phyloP scores from a whole-genome alignment of 345 rosid genomes.

The Eucalyptus coolabah region DNA sequence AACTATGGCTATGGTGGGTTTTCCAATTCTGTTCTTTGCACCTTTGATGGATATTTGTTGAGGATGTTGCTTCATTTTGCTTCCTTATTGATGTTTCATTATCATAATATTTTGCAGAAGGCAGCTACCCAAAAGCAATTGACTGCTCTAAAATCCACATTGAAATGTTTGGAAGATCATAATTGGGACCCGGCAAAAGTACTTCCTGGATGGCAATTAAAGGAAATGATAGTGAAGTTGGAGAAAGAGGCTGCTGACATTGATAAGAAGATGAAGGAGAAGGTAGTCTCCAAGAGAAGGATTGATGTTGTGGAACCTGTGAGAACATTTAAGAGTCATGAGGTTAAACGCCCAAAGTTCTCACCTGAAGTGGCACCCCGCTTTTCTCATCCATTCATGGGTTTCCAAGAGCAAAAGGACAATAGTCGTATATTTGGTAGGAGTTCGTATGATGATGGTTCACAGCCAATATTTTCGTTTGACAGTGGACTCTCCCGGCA shows the following conservation, averaged over 20 bases:
- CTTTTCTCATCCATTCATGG: slow-evolving; percentile 13
- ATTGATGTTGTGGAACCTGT: slow-evolving; percentile 14
- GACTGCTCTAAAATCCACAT: slow-evolving; percentile 28
- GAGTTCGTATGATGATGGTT: slow-evolving; percentile 4
- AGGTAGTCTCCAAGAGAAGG: slow-evolving; percentile 24
- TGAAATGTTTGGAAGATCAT: slow-evolving; percentile 42
- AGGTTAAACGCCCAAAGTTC: slow-evolving; percentile 31
- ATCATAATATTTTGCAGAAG: slow-evolving; percentile 25
- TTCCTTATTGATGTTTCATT: not conserved
- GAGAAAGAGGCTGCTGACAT: slow-evolving; percentile 41
- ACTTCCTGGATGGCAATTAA: slow-evolving; percentile 41
- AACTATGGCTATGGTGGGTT: slow-evolving; percentile 16
- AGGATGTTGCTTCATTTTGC: not conserved
- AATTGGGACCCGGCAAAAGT: slow-evolving; percentile 32
- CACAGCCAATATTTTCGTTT: not conserved
- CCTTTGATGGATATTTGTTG: not conserved
- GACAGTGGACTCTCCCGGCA: slow-evolving; percentile 29
- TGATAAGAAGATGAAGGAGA: slow-evolving; percentile 14
- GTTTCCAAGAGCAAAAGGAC: slow-evolving; percentile 23
- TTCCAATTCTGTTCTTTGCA: not conserved
- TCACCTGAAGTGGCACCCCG: slow-evolving; percentile 3
- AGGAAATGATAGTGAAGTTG: slow-evolving; percentile 32
- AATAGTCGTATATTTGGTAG: slow-evolving; percentile 3
- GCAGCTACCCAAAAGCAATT: slow-evolving; percentile 34
- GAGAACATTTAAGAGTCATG: slow-evolving; percentile 18